These are phyloP conservation scores for Gaertneriomyces sp. DNA, from an alignment of 192 early-diverging fungal species.

Conservation along the genomic window DNA sequence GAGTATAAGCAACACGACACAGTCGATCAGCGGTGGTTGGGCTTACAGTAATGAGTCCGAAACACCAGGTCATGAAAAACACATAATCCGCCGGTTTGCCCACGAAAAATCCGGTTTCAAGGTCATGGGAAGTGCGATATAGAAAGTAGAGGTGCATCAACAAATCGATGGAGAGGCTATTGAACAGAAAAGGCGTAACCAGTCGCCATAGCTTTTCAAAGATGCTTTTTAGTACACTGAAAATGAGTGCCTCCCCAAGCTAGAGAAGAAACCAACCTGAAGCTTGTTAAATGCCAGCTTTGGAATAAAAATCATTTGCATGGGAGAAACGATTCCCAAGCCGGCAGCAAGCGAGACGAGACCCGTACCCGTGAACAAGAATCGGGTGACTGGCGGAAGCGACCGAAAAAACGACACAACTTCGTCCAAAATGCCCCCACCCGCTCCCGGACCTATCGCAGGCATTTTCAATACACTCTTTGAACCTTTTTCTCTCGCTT, in stretches of 20 bases:
- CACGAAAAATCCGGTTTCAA: conserved; percentile 66
- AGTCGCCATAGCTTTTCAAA: conserved; percentile 67
- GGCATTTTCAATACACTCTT: too few relatives aligned
- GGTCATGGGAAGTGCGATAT: conserved; percentile 63
- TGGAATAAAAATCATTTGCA: conserved; percentile 54
- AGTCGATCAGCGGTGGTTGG: conserved; percentile 1
- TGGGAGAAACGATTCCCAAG: conserved; percentile 36
- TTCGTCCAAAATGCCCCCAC: too few relatives aligned
- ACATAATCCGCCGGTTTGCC: conserved; percentile 75
- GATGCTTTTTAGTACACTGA: conserved; percentile 1
- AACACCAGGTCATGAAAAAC: conserved; percentile 67
- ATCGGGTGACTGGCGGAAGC: conserved; percentile 59
- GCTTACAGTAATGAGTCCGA: conserved; percentile 46
- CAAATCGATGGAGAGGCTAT: conserved; percentile 51
- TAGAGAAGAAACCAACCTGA: conserved; percentile 42
- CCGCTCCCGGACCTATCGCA: too few relatives aligned
- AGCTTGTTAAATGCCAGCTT: conserved; percentile 48
- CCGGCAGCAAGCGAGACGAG: conserved; percentile 41
- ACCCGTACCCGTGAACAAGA: conserved; percentile 49
- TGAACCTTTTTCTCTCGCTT: too few relatives aligned
- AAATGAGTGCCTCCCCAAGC: background rate
- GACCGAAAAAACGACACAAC: too few relatives aligned
- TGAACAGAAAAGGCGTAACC: conserved; percentile 62
- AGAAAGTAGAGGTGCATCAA: conserved; percentile 72
- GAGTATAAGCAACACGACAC: background rate